Evolutionary conservation across 345 rosid species (phyloP).

Genomic region (Salix arbutifolia): DNA sequence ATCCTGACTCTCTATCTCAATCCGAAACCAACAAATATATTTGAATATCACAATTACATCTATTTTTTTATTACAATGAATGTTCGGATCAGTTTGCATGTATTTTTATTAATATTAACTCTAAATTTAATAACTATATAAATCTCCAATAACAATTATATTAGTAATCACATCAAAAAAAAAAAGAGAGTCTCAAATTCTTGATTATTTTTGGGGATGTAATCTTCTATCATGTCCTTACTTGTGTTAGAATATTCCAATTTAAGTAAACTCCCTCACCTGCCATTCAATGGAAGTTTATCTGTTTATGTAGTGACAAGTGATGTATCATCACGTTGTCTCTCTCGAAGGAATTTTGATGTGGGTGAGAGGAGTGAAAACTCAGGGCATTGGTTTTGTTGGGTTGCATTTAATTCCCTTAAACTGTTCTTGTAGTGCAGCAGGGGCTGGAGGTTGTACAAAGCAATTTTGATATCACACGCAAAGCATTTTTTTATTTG

Average conservation of each 20-base stretch:
- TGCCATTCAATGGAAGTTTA: not conserved
- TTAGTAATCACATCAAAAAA: too few species aligned
- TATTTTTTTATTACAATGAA: too few species aligned
- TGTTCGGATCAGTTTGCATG: too few species aligned
- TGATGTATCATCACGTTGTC: not conserved
- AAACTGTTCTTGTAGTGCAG: constrained; percentile 33
- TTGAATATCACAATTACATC: not conserved
- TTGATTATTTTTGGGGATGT: not conserved
- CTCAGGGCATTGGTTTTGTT: constrained; percentile 6
- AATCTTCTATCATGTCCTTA: not conserved
- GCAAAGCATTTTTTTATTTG: constrained; percentile 17
- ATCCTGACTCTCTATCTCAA: not conserved
- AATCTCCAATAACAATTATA: too few species aligned
- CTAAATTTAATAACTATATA: too few species aligned
- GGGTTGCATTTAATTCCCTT: constrained; percentile 33
- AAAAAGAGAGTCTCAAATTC: too few species aligned
- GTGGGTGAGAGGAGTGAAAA: not conserved
- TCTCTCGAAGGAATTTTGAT: not conserved
- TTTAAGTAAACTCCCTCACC: not conserved
- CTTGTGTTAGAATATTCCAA: not conserved
- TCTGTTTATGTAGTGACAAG: not conserved
- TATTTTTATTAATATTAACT: too few species aligned
- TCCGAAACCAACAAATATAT: too few species aligned
- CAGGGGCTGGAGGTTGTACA: constrained; percentile 29
- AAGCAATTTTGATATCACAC: constrained; percentile 27